A percentile compares a stretch with the other conserved stretches of the same genome.
Conservation (phyloP, 148 eudicot genomes). For the Heliamphora exappendiculata region DNA sequence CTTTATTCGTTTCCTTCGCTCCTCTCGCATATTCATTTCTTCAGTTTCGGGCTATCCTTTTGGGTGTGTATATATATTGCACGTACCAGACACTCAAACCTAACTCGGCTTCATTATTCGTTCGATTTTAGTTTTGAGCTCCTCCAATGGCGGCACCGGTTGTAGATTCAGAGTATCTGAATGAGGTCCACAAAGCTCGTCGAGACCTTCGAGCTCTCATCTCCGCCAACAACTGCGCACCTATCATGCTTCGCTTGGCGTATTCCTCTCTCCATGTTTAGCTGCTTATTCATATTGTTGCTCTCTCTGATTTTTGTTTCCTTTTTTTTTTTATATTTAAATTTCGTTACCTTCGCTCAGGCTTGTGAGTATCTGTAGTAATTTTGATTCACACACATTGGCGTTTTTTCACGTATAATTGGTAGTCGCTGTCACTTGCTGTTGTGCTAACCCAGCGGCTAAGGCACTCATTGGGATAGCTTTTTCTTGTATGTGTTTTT, state of each 20-base stretch:
- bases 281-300: background rate
- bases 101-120: background rate
- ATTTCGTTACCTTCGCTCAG: too few species aligned
- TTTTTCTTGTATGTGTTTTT: too few species aligned
- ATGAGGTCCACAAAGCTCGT: conserved; percentile 65
- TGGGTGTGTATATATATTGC: background rate
- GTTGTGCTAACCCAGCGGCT: too few species aligned
- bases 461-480: too few species aligned
- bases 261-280: conserved; percentile 15
- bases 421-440: too few species aligned
- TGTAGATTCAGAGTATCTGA: conserved; percentile 47
- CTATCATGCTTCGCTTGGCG: conserved; percentile 96
- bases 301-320: background rate
- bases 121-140: background rate
- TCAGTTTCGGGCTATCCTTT: background rate
- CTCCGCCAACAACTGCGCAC: conserved; percentile 65
- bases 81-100: too few species aligned
- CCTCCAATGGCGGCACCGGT: conserved; percentile 17
- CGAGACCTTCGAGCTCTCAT: conserved; percentile 76
- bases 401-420: too few species aligned
- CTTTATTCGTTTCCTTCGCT: conserved; percentile 5
- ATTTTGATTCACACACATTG: background rate
- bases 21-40: conserved; percentile 7
- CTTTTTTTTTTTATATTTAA: too few species aligned
- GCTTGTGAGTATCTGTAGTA: background rate